These are phyloP conservation scores for Komagataella phaffii DNA, from an alignment of 805 yeast species.

Conservation along the genomic window DNA sequence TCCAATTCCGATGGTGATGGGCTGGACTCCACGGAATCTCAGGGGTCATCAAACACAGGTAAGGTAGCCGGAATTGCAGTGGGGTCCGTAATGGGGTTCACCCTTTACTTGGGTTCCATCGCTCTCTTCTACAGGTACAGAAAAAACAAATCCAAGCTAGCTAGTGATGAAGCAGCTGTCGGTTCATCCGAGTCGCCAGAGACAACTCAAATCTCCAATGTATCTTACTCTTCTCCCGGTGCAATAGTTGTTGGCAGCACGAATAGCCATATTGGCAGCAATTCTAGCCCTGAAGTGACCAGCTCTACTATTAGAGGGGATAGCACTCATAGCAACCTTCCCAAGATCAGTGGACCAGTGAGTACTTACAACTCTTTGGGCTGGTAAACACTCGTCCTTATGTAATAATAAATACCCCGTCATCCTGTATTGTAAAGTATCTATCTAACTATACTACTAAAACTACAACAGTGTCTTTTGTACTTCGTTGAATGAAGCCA, in stretches of 20 bases:
- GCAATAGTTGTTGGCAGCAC: constrained; percentile 2
- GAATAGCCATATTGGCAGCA: constrained; percentile 1
- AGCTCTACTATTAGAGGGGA: constrained; percentile 3
- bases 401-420: neutral
- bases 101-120: constrained; percentile 48
- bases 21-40: constrained; percentile 15
- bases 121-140: constrained; percentile 35
- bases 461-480: neutral
- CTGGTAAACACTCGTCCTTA: constrained; percentile 25
- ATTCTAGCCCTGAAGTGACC: constrained; percentile 1
- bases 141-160: constrained; percentile 10
- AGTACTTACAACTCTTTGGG: constrained; percentile 62
- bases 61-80: constrained; percentile 67
- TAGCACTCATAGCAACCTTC: constrained; percentile 15
- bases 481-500: neutral
- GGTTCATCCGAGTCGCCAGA: constrained; percentile 4
- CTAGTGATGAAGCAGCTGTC: constrained; percentile 1
- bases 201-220: constrained; percentile 6
- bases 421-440: neutral
- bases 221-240: constrained; percentile 3
- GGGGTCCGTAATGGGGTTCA: constrained; percentile 73
- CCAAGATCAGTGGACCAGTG: constrained; percentile 53
- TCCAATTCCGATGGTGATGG: constrained; percentile 1
- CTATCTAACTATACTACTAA: neutral
- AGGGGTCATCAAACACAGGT: constrained; percentile 13